Conservation (phyloP, 305 asterid genomes). For the Fraxinus angustifolia region DNA sequence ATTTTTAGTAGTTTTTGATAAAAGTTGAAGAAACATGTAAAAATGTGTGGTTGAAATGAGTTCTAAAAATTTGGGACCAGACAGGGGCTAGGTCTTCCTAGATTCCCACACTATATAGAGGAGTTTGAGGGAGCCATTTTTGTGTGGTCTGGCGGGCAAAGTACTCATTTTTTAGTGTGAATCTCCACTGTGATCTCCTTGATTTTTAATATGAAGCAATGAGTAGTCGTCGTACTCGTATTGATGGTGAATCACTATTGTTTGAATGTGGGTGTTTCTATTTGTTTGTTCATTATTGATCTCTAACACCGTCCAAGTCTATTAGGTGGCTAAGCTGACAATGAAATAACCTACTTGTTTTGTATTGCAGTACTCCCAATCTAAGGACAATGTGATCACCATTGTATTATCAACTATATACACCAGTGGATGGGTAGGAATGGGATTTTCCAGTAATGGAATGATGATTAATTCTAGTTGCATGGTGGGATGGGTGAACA, state of each 20-base stretch:
- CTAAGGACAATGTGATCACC: constrained; percentile 57
- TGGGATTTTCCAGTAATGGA: constrained; percentile 75
- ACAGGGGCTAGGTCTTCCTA: background rate
- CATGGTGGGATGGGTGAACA: constrained; percentile 81
- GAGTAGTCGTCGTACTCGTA: background rate
- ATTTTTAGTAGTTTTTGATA: background rate
- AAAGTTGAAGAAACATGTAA: background rate
- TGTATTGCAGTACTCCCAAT: constrained; percentile 63
- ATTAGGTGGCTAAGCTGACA: background rate
- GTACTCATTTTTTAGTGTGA: background rate
- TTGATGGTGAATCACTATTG: background rate
- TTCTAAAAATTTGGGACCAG: background rate
- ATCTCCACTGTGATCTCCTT: background rate
- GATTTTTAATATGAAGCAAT: background rate
- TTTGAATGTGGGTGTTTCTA: background rate
- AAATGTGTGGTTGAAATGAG: background rate
- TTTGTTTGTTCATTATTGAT: background rate
- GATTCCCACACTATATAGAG: background rate
- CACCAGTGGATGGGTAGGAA: constrained; percentile 90
- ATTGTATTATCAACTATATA: constrained; percentile 70
- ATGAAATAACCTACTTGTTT: background rate
- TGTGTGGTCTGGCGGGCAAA: background rate
- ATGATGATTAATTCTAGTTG: constrained; percentile 87
- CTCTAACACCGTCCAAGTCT: background rate
- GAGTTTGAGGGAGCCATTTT: background rate